These are phyloP conservation scores for Nakazawaea molendinolei DNA, from an alignment of 805 yeast genomes.

Conservation along the genomic window DNA sequence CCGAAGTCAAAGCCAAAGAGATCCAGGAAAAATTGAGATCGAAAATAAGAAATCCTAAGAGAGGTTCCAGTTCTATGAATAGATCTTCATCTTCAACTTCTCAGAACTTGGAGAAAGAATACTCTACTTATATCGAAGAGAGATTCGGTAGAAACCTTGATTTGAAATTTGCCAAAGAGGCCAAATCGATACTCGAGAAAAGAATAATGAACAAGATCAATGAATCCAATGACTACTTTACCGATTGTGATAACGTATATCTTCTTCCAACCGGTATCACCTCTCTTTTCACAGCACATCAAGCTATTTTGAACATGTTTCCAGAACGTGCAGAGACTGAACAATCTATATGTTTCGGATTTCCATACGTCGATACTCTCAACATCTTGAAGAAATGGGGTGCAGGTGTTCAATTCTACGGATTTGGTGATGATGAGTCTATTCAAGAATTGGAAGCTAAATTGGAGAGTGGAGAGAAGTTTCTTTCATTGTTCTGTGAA, in stretches of 20 bases:
- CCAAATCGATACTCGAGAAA: conserved; percentile 65
- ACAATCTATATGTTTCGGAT: conserved; percentile 90
- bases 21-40: conserved; percentile 11
- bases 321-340: conserved; percentile 21
- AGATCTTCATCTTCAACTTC: conserved; percentile 13
- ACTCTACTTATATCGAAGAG: conserved; percentile 70
- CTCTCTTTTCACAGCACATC: conserved; percentile 77
- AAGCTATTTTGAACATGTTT: conserved; percentile 33
- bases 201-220: conserved; percentile 64
- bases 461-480: conserved; percentile 56
- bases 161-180: conserved; percentile 64
- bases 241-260: conserved; percentile 63
- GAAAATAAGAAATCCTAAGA: conserved; percentile 10
- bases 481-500: conserved; percentile 82
- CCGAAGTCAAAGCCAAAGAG: conserved; percentile 15
- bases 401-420: conserved; percentile 81
- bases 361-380: conserved; percentile 91
- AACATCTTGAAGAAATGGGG: conserved; percentile 86
- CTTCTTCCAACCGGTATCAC: conserved; percentile 93
- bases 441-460: conserved; percentile 56
- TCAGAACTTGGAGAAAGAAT: conserved; percentile 39
- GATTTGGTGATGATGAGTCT: conserved; percentile 71
- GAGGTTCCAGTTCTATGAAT: conserved; percentile 12
- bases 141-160: conserved; percentile 88
- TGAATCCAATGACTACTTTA: conserved; percentile 12